These are phyloP conservation scores for Phalaenopsis aphrodite DNA, from an alignment of 106 monocot species.

Conservation along the genomic window DNA sequence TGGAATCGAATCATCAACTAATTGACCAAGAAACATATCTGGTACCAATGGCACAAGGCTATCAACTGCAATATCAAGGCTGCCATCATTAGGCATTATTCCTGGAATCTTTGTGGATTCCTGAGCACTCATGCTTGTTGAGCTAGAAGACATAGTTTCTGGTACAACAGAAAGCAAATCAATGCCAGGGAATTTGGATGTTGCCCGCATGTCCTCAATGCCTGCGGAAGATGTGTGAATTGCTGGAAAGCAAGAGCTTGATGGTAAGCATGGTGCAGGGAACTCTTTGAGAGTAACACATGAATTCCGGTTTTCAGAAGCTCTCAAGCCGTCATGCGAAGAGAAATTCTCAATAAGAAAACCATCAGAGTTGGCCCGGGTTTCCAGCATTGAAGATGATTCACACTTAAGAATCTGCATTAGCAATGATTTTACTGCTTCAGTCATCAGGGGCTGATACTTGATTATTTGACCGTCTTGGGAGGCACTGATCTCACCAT, in stretches of 20 bases:
- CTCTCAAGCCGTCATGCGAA: not conserved
- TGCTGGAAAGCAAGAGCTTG: not conserved
- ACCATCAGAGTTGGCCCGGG: slow-evolving; percentile 14
- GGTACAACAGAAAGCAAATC: slow-evolving; percentile 1
- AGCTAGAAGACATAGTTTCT: not conserved
- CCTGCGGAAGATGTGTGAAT: slow-evolving; percentile 9
- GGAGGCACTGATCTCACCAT: not conserved
- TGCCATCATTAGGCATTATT: not conserved
- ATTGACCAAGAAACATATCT: not conserved
- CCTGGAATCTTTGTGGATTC: not conserved
- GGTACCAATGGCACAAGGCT: no score
- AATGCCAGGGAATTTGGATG: not conserved
- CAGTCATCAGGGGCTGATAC: slow-evolving; percentile 21
- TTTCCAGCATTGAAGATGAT: slow-evolving; percentile 19
- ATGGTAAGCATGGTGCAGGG: slow-evolving; percentile 3
- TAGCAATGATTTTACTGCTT: slow-evolving; percentile 14
- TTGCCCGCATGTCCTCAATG: not conserved
- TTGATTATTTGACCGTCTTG: slow-evolving; percentile 31
- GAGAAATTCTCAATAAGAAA: slow-evolving; percentile 9
- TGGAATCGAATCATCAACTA: not conserved
- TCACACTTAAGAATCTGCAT: slow-evolving; percentile 20
- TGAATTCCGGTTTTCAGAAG: slow-evolving; percentile 1
- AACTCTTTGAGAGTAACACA: slow-evolving; percentile 23
- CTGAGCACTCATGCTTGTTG: not conserved
- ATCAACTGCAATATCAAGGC: not conserved